Conservation (phyloP, 148 eudicot genomes). For the Dianthus caryophyllus region DNA sequence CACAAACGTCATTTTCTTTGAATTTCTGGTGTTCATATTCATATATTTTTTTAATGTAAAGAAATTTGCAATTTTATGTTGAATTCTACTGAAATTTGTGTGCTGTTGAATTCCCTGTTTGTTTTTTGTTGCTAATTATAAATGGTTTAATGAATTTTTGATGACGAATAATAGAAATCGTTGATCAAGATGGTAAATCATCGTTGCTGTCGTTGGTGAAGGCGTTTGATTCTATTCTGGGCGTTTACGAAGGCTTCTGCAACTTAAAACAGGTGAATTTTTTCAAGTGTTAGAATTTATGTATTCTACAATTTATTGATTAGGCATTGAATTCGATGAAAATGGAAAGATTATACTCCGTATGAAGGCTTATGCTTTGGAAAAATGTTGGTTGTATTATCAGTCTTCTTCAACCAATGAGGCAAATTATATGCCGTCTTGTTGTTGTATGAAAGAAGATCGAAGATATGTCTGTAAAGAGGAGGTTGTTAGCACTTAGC, state of each 20-base stretch:
- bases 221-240: conserved; percentile 78
- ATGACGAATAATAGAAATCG: conserved; percentile 35
- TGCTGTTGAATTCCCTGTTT: background rate
- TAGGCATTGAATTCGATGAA: background rate
- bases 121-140: background rate
- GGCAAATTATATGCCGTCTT: too few relatives aligned
- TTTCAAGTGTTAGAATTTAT: background rate
- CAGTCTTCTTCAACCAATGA: too few relatives aligned
- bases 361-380: background rate
- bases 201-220: conserved; percentile 63
- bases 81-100: background rate
- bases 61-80: too few relatives aligned
- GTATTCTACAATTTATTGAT: background rate
- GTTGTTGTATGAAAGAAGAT: too few relatives aligned
- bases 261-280: conserved; percentile 77
- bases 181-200: conserved; percentile 63
- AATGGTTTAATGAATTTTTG: background rate
- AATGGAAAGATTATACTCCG: background rate
- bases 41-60: too few relatives aligned
- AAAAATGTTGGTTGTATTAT: background rate
- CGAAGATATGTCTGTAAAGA: too few relatives aligned
- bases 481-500: too few relatives aligned
- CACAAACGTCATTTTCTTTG: too few relatives aligned
- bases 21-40: too few relatives aligned
- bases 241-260: conserved; percentile 87